These are phyloP conservation scores for Aspergillus luchuensis DNA, from an alignment of 2,329 filamentous ascomycete genomes.

Conservation along the genomic window DNA sequence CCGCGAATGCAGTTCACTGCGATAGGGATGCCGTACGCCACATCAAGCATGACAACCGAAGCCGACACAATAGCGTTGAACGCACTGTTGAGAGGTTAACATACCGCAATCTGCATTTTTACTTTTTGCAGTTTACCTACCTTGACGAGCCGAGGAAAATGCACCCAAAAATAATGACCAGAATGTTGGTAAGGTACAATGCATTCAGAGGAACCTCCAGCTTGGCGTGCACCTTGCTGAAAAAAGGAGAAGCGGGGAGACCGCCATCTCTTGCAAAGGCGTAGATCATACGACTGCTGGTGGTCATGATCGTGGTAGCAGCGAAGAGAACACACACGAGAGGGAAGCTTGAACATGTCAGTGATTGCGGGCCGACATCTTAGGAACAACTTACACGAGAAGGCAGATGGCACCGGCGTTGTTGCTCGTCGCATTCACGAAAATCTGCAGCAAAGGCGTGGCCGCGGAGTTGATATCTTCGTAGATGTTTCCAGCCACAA, in stretches of 20 bases:
- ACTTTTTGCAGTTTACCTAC: constrained; percentile 18
- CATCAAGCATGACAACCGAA: constrained; percentile 69
- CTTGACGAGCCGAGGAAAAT: constrained; percentile 67
- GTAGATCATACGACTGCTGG: constrained; percentile 40
- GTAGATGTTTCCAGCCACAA: constrained; percentile 62
- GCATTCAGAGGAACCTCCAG: constrained; percentile 69
- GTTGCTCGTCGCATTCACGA: constrained; percentile 63
- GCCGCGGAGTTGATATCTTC: constrained; percentile 57
- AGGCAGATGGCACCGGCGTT: constrained; percentile 64
- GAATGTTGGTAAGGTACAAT: constrained; percentile 59
- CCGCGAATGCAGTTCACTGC: constrained; percentile 69
- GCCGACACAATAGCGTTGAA: constrained; percentile 73
- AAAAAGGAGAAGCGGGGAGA: constrained; percentile 62
- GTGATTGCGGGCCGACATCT: background rate
- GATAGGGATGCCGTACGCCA: constrained; percentile 75
- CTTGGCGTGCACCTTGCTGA: constrained; percentile 62
- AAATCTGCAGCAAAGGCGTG: constrained; percentile 63
- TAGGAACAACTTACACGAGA: constrained; percentile 52
- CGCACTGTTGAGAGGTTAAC: constrained; percentile 48
- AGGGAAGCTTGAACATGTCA: constrained; percentile 29
- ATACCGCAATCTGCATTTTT: too few relatives aligned
- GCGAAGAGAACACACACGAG: constrained; percentile 37
- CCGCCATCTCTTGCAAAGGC: constrained; percentile 60
- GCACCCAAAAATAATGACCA: constrained; percentile 68
- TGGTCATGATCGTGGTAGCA: constrained; percentile 38